A percentile compares a stretch with the other conserved stretches of the same genome.
phyloP scores from a whole-genome alignment of 108 stramenopile genomes.

The Pseudonitzschia multistriata region DNA sequence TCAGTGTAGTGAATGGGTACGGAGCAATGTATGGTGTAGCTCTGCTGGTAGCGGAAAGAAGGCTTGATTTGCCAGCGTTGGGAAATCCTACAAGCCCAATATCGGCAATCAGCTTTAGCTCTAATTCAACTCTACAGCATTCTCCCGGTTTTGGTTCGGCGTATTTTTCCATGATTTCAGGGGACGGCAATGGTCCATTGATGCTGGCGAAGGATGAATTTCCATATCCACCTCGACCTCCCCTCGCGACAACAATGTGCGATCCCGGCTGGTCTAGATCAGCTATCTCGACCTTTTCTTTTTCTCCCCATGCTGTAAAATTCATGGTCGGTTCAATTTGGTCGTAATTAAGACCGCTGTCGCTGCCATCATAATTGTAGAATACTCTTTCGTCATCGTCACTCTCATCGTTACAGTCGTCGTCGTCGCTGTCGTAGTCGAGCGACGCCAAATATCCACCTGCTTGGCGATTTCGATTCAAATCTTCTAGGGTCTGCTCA shows the following conservation, averaged over 20 bases:
- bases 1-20: slow-evolving; percentile 97
- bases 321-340: slow-evolving; percentile 30
- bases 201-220: slow-evolving; percentile 53
- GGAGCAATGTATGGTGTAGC: slow-evolving; percentile 93
- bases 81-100: slow-evolving; percentile 99
- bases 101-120: slow-evolving; percentile 95
- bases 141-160: slow-evolving; percentile 51
- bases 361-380: slow-evolving; percentile 3
- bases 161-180: slow-evolving; percentile 32
- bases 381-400: slow-evolving; percentile 19
- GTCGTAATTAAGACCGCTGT: slow-evolving; percentile 19
- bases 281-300: slow-evolving; percentile 63
- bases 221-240: slow-evolving; percentile 77
- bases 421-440: slow-evolving; percentile 35
- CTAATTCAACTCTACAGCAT: slow-evolving; percentile 73
- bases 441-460: slow-evolving; percentile 27
- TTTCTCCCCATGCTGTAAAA: slow-evolving; percentile 38
- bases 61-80: slow-evolving; percentile 95
- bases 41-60: slow-evolving; percentile 84
- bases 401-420: too few relatives aligned
- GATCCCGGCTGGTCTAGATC: slow-evolving; percentile 78
- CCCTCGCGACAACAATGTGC: slow-evolving; percentile 66
- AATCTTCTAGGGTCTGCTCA: neutral
- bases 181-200: slow-evolving; percentile 44
- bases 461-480: neutral